A percentile compares a stretch with the other conserved stretches of the same genome.
These are phyloP conservation scores for Candida loeiensis DNA, from an alignment of 805 yeast species.

Conservation along the genomic window DNA sequence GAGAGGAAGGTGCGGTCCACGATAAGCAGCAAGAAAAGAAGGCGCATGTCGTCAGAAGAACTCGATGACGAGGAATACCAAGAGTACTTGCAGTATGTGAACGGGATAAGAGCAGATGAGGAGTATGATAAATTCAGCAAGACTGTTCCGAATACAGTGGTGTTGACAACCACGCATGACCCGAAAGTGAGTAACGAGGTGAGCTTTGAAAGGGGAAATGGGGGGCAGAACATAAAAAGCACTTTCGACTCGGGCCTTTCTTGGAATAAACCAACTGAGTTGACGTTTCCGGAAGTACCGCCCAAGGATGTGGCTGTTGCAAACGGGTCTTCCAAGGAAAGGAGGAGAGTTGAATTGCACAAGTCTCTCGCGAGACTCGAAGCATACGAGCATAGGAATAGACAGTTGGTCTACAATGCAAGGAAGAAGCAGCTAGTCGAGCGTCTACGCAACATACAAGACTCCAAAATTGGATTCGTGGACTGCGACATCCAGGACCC, in stretches of 20 bases:
- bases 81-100: constrained; percentile 24
- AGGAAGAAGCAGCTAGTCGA: constrained; percentile 24
- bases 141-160: not conserved
- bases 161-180: not conserved
- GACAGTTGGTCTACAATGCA: constrained; percentile 18
- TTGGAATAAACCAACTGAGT: not conserved
- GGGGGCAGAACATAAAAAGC: too few species aligned
- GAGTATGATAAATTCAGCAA: not conserved
- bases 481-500: constrained; percentile 23
- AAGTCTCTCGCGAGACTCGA: constrained; percentile 18
- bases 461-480: constrained; percentile 24
- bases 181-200: too few species aligned
- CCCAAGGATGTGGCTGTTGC: constrained; percentile 15
- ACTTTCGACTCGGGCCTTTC: too few species aligned
- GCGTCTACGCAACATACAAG: constrained; percentile 22
- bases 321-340: constrained; percentile 19
- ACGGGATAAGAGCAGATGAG: constrained; percentile 11
- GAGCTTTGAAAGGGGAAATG: not conserved
- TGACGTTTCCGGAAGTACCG: not conserved
- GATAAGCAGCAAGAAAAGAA: constrained; percentile 7
- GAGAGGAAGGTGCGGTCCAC: constrained; percentile 4
- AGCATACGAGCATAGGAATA: constrained; percentile 14
- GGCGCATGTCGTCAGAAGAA: constrained; percentile 6
- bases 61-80: constrained; percentile 16
- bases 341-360: constrained; percentile 20